These are phyloP conservation scores for Arachnomyces sp. DNA, from an alignment of 2,329 filamentous ascomycete genomes.

Conservation along the genomic window DNA sequence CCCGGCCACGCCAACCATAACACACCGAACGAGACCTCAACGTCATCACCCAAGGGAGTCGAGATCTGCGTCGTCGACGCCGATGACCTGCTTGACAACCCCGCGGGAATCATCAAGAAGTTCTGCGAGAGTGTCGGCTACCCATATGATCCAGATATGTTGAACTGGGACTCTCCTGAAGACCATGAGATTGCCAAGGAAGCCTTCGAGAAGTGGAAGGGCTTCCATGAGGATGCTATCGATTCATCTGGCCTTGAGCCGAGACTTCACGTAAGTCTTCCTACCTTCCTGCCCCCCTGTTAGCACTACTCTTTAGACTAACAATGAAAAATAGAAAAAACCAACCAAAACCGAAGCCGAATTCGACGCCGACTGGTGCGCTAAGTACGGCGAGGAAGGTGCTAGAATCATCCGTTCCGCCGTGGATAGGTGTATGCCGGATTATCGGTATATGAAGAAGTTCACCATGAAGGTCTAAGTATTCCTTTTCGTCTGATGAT, in stretches of 20 bases:
- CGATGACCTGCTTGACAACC: constrained; percentile 84
- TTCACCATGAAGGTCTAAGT: constrained; percentile 49
- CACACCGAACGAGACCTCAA: constrained; percentile 5
- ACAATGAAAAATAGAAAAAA: constrained; percentile 18
- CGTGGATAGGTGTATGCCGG: constrained; percentile 50
- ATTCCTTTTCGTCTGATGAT: constrained; percentile 7
- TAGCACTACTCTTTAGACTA: neutral
- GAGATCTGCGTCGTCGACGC: constrained; percentile 84
- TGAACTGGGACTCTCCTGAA: constrained; percentile 72
- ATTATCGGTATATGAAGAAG: constrained; percentile 59
- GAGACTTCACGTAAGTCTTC: constrained; percentile 33
- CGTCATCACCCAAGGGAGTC: constrained; percentile 25
- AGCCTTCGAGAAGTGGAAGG: constrained; percentile 92
- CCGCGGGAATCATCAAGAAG: constrained; percentile 62
- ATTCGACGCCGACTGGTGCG: constrained; percentile 50
- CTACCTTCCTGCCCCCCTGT: neutral
- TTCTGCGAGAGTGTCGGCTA: constrained; percentile 79
- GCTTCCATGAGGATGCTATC: constrained; percentile 93
- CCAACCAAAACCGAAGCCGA: constrained; percentile 43
- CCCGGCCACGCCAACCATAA: constrained; percentile 48
- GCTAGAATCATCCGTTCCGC: constrained; percentile 52
- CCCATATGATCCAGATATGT: constrained; percentile 67
- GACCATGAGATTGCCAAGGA: constrained; percentile 59
- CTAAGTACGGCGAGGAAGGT: constrained; percentile 53
- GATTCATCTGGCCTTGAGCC: constrained; percentile 68